Evolutionary conservation across 2,329 filamentous ascomycete genomes (phyloP).

Genomic region (Knoxdaviesia capensis): DNA sequence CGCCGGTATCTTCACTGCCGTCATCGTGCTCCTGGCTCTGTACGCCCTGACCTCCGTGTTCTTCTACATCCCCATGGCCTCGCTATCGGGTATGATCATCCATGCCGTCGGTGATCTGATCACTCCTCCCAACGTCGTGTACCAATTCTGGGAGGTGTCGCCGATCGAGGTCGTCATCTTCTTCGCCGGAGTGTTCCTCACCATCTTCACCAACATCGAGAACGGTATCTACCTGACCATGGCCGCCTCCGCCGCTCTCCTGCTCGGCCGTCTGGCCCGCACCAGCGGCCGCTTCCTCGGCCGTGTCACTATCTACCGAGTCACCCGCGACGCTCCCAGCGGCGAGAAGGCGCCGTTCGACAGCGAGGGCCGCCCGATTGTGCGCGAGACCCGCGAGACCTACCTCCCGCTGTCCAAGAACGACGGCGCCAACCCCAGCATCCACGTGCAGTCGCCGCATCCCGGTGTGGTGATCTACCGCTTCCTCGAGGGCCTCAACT

Average conservation of each 20-base stretch:
- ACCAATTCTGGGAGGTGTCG: conserved; percentile 88
- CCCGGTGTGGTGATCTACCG: conserved; percentile 35
- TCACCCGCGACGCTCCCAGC: not conserved
- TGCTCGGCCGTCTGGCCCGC: conserved; percentile 69
- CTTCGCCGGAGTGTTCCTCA: conserved; percentile 79
- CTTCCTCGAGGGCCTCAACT: conserved; percentile 35
- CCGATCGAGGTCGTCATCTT: conserved; percentile 84
- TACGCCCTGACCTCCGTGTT: conserved; percentile 79
- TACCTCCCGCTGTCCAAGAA: conserved; percentile 27
- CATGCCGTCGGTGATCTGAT: conserved; percentile 88
- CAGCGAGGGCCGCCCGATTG: conserved; percentile 2
- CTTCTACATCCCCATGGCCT: conserved; percentile 75
- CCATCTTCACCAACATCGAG: conserved; percentile 74
- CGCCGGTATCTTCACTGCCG: conserved; percentile 70
- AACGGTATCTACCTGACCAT: conserved; percentile 84
- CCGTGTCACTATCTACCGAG: conserved; percentile 31
- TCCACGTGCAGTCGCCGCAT: conserved; percentile 23
- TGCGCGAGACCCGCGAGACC: conserved; percentile 6
- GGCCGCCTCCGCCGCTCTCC: conserved; percentile 50
- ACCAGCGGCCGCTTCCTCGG: conserved; percentile 72
- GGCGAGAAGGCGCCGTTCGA: conserved; percentile 2
- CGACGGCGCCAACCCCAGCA: conserved; percentile 28
- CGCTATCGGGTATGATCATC: conserved; percentile 77
- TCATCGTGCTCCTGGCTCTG: conserved; percentile 73
- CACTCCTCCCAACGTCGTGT: conserved; percentile 75